Evolutionary conservation across 345 rosid species (phyloP).

Genomic region (Aquilaria sinensis): DNA sequence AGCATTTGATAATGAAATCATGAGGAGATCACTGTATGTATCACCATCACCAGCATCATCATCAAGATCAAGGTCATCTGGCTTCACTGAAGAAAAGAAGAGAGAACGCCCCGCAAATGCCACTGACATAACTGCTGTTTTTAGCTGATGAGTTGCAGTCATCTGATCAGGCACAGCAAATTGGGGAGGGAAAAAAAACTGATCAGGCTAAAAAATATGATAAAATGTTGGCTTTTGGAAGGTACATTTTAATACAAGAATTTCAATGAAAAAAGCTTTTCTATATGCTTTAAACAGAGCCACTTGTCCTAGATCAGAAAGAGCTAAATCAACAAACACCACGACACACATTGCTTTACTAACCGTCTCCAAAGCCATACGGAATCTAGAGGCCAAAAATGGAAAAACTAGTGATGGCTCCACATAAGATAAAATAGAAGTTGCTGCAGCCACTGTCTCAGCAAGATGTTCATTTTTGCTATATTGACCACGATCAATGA

Average conservation of each 20-base stretch:
- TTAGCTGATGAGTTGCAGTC: slow-evolving; percentile 99
- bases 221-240: too few species aligned
- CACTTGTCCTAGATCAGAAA: not conserved
- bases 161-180: slow-evolving; percentile 73
- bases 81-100: slow-evolving; percentile 44
- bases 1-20: slow-evolving; percentile 84
- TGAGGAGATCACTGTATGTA: slow-evolving; percentile 53
- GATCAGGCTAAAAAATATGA: too few species aligned
- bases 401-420: slow-evolving; percentile 98
- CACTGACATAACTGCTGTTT: slow-evolving; percentile 92
- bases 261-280: not conserved
- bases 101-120: slow-evolving; percentile 96
- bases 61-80: slow-evolving; percentile 46
- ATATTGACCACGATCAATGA: slow-evolving; percentile 97
- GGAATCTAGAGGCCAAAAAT: slow-evolving; percentile 86
- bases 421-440: slow-evolving; percentile 84
- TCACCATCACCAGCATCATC: slow-evolving; percentile 36
- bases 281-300: not conserved
- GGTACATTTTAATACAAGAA: not conserved
- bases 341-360: slow-evolving; percentile 23
- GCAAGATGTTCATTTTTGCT: slow-evolving; percentile 98
- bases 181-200: slow-evolving; percentile 2
- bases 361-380: slow-evolving; percentile 99
- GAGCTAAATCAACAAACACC: not conserved
- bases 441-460: slow-evolving; percentile 96